Percentiles rank a stretch among this genome's conserved stretches.
Conservation (phyloP, 306 rosid species). For the Biancaea sappan region DNA sequence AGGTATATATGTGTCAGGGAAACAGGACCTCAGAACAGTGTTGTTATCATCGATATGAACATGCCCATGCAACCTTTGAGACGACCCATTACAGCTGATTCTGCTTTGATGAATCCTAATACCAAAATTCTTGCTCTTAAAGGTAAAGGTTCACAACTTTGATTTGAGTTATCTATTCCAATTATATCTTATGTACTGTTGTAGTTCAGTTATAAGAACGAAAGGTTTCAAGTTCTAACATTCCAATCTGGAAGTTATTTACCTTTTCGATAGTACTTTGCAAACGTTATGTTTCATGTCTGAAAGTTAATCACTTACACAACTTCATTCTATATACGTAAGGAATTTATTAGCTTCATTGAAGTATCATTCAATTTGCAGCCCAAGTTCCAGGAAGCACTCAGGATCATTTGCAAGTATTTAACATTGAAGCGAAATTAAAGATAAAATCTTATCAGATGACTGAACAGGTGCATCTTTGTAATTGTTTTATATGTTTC, state of each 20-base stretch:
- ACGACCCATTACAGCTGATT: conserved; percentile 83
- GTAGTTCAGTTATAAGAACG: too few relatives aligned
- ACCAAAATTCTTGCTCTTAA: conserved; percentile 77
- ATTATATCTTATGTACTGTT: not conserved
- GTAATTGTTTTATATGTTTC: conserved; percentile 6
- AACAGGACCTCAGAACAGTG: conserved; percentile 72
- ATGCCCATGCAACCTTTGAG: conserved; percentile 86
- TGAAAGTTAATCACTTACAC: not conserved
- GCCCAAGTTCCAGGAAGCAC: conserved; percentile 81
- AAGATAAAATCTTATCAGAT: conserved; percentile 83
- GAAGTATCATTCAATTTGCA: conserved; percentile 34
- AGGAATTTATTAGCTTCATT: not conserved
- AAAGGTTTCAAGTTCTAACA: too few relatives aligned
- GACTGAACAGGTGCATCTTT: conserved; percentile 67
- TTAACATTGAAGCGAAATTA: conserved; percentile 67
- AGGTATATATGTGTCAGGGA: conserved; percentile 78
- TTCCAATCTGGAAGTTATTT: too few relatives aligned
- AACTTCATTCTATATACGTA: not conserved
- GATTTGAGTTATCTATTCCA: conserved; percentile 12
- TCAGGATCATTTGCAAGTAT: conserved; percentile 87
- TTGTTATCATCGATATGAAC: conserved; percentile 73
- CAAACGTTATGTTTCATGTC: conserved; percentile 3
- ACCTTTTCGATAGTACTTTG: too few relatives aligned
- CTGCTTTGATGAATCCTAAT: conserved; percentile 79
- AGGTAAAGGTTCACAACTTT: too few relatives aligned